A percentile compares a stretch with the other conserved stretches of the same genome.
phyloP scores from a whole-genome alignment of 2,329 filamentous ascomycete genomes.

The Hymenoscyphus linearis region DNA sequence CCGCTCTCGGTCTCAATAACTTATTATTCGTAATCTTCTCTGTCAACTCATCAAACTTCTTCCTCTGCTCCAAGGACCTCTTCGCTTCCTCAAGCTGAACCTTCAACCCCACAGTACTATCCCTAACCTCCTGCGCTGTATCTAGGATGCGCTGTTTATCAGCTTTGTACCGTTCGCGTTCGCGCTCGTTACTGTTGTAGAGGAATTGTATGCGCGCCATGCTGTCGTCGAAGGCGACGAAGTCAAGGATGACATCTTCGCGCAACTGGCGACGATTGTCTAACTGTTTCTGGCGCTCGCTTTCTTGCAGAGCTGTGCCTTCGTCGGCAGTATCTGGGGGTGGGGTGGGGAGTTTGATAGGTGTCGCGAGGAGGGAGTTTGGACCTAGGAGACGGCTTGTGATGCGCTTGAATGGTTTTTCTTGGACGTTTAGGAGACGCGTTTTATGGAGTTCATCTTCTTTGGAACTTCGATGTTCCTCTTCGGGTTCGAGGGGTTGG shows the following conservation, averaged over 20 bases:
- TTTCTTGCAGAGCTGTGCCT: constrained; percentile 38
- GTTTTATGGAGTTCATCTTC: constrained; percentile 75
- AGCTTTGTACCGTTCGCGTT: constrained; percentile 75
- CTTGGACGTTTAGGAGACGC: constrained; percentile 83
- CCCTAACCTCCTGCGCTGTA: constrained; percentile 71
- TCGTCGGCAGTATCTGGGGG: constrained; percentile 52
- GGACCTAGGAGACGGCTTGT: constrained; percentile 72
- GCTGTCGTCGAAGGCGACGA: constrained; percentile 79
- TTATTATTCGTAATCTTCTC: constrained; percentile 81
- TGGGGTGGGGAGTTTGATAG: constrained; percentile 56
- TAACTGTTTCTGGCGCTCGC: constrained; percentile 43
- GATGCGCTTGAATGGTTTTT: constrained; percentile 85
- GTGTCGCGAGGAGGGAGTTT: constrained; percentile 55
- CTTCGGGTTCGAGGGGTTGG: constrained; percentile 65
- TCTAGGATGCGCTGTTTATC: constrained; percentile 75
- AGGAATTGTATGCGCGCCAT: constrained; percentile 87
- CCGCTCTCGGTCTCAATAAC: constrained; percentile 74
- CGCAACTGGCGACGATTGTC: constrained; percentile 63
- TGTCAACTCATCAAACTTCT: constrained; percentile 81
- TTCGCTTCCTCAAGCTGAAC: constrained; percentile 73
- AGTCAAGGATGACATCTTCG: constrained; percentile 82
- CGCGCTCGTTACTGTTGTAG: constrained; percentile 72
- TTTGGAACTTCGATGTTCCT: constrained; percentile 42
- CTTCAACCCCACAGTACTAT: constrained; percentile 67
- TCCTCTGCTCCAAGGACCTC: constrained; percentile 69